These are phyloP conservation scores for Gryganskiella cystojenkinii DNA, from an alignment of 192 early-diverging fungal species.

Conservation along the genomic window DNA sequence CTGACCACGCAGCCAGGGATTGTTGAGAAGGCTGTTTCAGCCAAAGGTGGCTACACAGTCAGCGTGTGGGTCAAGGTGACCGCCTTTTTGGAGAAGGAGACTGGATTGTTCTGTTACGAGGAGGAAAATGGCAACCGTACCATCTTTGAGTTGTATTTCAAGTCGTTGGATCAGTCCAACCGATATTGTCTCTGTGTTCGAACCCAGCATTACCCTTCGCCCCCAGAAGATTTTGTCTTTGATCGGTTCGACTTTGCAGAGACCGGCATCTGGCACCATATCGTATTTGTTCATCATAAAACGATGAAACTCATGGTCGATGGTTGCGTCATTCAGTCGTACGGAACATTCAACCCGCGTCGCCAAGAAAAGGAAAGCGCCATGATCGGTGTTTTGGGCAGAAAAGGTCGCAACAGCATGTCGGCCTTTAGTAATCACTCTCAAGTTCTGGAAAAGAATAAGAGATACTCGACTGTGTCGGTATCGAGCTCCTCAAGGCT, in stretches of 20 bases:
- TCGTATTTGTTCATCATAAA: conserved; percentile 55
- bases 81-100: conserved; percentile 53
- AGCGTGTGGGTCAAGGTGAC: conserved; percentile 57
- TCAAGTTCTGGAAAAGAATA: conserved; percentile 14
- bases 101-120: conserved; percentile 54
- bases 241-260: conserved; percentile 54
- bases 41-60: conserved; percentile 54
- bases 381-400: conserved; percentile 49
- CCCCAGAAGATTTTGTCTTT: conserved; percentile 56
- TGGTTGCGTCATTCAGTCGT: conserved; percentile 52
- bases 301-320: conserved; percentile 56
- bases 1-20: conserved; percentile 43
- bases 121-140: conserved; percentile 50
- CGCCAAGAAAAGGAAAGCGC: conserved; percentile 47
- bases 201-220: conserved; percentile 51
- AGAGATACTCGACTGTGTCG: background rate
- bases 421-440: conserved; percentile 1
- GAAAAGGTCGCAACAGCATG: conserved; percentile 38
- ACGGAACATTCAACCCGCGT: conserved; percentile 56
- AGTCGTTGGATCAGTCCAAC: conserved; percentile 50
- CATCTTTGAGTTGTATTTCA: conserved; percentile 57
- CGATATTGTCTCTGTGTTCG: conserved; percentile 54
- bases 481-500: background rate
- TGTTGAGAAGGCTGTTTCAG: conserved; percentile 43
- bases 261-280: conserved; percentile 54